Conservation (phyloP, 2,329 filamentous ascomycete genomes). For the Lasiodiplodia gonubiensis region DNA sequence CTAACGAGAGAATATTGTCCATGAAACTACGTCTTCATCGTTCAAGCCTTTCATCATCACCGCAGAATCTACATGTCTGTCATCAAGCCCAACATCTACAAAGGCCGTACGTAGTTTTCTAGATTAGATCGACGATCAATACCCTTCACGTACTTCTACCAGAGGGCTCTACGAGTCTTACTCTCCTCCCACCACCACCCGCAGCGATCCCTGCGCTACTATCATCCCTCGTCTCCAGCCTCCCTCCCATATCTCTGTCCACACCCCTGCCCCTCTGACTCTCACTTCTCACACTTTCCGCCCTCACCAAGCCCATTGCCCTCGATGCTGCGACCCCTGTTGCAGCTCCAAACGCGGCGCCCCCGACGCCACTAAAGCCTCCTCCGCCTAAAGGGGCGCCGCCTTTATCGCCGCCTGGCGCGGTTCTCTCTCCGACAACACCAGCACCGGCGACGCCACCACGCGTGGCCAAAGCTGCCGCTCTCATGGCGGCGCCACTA, state of each 20-base stretch:
- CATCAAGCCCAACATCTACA: neutral
- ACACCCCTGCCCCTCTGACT: slow-evolving; percentile 11
- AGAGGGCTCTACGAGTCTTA: slow-evolving; percentile 38
- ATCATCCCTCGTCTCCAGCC: slow-evolving; percentile 8
- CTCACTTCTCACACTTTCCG: slow-evolving; percentile 9
- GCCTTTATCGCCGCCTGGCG: neutral
- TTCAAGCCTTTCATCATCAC: neutral
- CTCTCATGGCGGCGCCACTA: slow-evolving; percentile 47
- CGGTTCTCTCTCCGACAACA: slow-evolving; percentile 5
- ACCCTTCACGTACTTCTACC: slow-evolving; percentile 14
- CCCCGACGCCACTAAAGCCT: slow-evolving; percentile 11
- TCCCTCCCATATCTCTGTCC: slow-evolving; percentile 5
- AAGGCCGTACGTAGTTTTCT: neutral
- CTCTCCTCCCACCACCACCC: slow-evolving; percentile 39
- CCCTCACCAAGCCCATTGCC: neutral
- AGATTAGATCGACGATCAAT: neutral
- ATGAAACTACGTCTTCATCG: neutral
- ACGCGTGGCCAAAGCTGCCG: slow-evolving; percentile 14
- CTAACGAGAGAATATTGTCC: neutral
- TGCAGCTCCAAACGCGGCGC: slow-evolving; percentile 1
- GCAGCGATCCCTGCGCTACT: slow-evolving; percentile 28
- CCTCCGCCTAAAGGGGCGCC: slow-evolving; percentile 1
- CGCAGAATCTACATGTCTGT: neutral
- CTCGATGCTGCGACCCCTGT: neutral
- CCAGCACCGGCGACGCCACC: neutral